Base-by-base conservation (phyloP, 139 green algal species). In the Tetradesmus obliquus region DNA sequence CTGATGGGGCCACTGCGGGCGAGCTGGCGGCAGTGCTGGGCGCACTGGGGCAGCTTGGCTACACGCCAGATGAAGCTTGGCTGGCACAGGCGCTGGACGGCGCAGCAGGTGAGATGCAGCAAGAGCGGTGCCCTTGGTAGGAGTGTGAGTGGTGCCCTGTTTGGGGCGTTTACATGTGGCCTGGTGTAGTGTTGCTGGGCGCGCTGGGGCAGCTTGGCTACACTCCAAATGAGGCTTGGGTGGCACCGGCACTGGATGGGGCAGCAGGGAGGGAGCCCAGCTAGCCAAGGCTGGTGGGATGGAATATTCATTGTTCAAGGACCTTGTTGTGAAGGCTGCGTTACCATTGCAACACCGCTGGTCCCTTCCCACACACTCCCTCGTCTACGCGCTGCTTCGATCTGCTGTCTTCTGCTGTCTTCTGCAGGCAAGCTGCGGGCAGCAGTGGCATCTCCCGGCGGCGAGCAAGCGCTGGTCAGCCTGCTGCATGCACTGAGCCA, bases 21-120 rank as follows among this genome's bases (percentile, higher is more conserved):
- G 76, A 91, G 55, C 58, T 91, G 22, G 24, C 55, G 5, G 10
- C 57, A 17, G 76, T 91, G 57, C 81, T 91, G 62, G 12, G 9
- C 22, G 60, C 88, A 1, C 12, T 91, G 1, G 76, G n/a, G 51
- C 55, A 6, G 3, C 32, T 91, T 5, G 88, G 79, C 54, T 86
- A 62, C n/a, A 86, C 79, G 55, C 55, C 79, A 10, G 76, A 86
- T 19, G 15, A 72, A 51, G 58, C 57, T 2, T 91, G 88, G 88
- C 24, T 91, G 5, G 55, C 32, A 9, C 45, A 54, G n/a, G 88
- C 57, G 55, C 79, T 91, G 51, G 55, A 79, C 7, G 88, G 88
- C 1, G 76, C 76, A 72, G 76, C 55, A 51, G 66, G 66, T 24
- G 72, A 91, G 54, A 84, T 62, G 57, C 19, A 45, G 32, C 32